Conservation (phyloP, 345 rosid genomes). For the Eucalyptus guilfoylei region DNA sequence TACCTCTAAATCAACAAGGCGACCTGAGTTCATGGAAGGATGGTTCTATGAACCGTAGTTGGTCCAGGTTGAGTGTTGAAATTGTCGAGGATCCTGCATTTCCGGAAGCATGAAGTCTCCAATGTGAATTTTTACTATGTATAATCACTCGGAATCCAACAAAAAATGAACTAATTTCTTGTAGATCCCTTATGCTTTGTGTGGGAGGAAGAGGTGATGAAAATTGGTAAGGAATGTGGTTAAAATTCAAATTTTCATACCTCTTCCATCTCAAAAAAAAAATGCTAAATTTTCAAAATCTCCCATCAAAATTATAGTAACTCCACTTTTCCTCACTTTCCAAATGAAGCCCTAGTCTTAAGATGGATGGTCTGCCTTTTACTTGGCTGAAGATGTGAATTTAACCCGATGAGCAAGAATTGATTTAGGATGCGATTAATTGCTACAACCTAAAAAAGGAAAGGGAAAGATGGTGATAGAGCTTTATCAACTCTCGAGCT, state of each 20-base stretch:
- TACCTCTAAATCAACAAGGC: not conserved
- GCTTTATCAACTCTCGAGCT: not conserved
- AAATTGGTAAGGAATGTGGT: not conserved
- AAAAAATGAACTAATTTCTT: rapidly evolving
- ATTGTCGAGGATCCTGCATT: not conserved
- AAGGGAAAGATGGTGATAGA: not conserved
- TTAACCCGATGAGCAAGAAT: not conserved
- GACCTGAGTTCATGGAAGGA: not conserved
- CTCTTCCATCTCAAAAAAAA: not conserved
- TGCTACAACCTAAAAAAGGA: not conserved
- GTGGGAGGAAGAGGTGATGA: not conserved
- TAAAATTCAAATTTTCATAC: not conserved
- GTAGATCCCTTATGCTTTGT: not conserved
- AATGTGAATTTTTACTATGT: not conserved
- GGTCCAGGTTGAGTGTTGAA: not conserved
- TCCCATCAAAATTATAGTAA: not conserved
- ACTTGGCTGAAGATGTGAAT: not conserved
- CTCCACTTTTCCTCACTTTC: not conserved
- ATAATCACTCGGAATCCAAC: not conserved
- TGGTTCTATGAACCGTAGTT: not conserved
- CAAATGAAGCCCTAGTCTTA: not conserved
- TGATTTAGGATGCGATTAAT: not conserved
- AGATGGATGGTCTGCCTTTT: not conserved
- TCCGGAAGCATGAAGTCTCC: not conserved
- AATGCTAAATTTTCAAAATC: not conserved